A percentile compares a stretch with the other conserved stretches of the same genome.
Evolutionary conservation across 352 stramenopile species (phyloP).

Genomic region (Lagenidium sp.): DNA sequence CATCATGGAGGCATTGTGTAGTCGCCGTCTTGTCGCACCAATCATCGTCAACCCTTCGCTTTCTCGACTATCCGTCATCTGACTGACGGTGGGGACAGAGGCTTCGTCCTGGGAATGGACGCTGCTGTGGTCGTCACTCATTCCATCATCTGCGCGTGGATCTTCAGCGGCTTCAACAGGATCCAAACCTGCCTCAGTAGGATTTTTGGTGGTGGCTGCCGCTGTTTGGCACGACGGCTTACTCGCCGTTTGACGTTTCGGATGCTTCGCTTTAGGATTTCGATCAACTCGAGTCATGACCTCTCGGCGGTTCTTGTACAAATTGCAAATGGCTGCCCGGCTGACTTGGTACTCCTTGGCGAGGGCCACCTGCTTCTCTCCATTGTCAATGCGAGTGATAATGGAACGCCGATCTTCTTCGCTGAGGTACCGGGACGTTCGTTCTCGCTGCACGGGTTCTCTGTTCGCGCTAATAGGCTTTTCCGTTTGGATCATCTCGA

Average conservation of each 20-base stretch:
- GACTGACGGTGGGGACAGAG: too few species aligned
- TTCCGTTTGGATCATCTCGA: too few species aligned
- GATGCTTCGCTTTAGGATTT: slow-evolving; percentile 10
- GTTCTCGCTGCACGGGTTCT: slow-evolving; percentile 26
- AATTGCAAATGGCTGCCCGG: slow-evolving; percentile 19
- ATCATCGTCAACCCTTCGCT: too few species aligned
- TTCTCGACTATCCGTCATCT: too few species aligned
- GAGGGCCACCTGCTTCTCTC: slow-evolving; percentile 18
- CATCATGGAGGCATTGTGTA: slow-evolving; percentile 4
- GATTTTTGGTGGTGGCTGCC: too few species aligned
- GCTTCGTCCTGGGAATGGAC: slow-evolving; percentile 3
- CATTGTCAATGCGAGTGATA: slow-evolving; percentile 16
- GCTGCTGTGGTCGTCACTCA: slow-evolving; percentile 12
- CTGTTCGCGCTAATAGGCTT: too few species aligned
- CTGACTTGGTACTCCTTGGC: slow-evolving; percentile 22
- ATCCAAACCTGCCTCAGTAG: too few species aligned
- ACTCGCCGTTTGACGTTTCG: slow-evolving; percentile 1
- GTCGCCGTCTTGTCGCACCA: too few species aligned
- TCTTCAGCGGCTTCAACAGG: too few species aligned
- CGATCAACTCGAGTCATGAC: slow-evolving; percentile 10
- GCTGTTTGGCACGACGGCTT: neutral
- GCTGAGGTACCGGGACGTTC: slow-evolving; percentile 36
- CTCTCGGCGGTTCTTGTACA: slow-evolving; percentile 22
- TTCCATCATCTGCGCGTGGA: too few species aligned
- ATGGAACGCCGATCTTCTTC: slow-evolving; percentile 24